A percentile compares a stretch with the other conserved stretches of the same genome.
Conservation (phyloP, 352 stramenopile species). For the Globisporangium barbulae region DNA sequence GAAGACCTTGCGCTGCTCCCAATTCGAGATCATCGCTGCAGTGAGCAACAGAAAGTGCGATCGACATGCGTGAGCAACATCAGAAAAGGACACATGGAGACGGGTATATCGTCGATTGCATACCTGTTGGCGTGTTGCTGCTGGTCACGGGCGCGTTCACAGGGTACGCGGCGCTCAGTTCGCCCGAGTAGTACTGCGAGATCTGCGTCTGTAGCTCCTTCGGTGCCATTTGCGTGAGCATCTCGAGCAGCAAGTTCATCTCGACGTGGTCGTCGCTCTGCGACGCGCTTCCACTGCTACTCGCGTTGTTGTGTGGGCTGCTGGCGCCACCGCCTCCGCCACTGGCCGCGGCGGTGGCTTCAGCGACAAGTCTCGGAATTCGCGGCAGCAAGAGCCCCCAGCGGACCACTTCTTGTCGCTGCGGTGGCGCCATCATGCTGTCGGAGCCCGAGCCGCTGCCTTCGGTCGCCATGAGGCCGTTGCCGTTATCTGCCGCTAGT, state of each 20-base stretch:
- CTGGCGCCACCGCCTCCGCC: conserved; percentile 3
- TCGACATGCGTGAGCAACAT: background rate
- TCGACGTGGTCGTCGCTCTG: conserved; percentile 11
- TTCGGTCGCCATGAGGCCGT: background rate
- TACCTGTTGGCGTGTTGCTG: conserved; percentile 19
- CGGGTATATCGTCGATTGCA: background rate
- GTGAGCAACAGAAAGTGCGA: background rate
- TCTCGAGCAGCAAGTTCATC: conserved; percentile 33
- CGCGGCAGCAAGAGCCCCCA: conserved; percentile 33
- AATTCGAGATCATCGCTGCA: conserved; percentile 24
- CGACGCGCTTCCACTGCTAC: background rate
- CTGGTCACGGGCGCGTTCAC: conserved; percentile 8
- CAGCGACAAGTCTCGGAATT: conserved; percentile 42
- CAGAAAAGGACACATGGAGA: background rate
- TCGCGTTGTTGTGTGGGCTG: background rate
- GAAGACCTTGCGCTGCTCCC: conserved; percentile 43
- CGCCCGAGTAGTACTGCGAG: conserved; percentile 46
- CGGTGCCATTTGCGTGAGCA: conserved; percentile 57
- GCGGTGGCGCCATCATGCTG: background rate
- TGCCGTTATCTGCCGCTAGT: background rate
- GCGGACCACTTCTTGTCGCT: conserved; percentile 20
- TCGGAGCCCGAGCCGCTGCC: conserved; percentile 5
- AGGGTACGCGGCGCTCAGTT: background rate
- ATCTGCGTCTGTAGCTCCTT: conserved; percentile 57
- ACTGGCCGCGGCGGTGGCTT: conserved; percentile 25